Base-by-base conservation (phyloP, 2,329 filamentous ascomycete genomes). In the Colletotrichum tropicicola region DNA sequence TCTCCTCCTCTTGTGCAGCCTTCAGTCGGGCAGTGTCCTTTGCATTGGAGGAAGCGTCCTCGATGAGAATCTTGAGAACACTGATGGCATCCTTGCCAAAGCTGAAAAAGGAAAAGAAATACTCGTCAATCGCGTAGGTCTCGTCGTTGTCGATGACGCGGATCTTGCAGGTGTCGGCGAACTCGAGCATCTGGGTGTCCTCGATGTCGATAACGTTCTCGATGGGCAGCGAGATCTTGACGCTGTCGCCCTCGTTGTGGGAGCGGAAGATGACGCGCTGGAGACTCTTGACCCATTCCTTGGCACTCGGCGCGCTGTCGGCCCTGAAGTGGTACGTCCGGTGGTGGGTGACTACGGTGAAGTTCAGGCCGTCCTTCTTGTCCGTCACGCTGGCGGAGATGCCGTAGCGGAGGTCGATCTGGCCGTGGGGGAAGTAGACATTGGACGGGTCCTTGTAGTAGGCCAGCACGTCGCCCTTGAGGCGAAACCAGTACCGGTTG, bases 51-150 rank as follows among this genome's bases (percentile, higher is more conserved):
- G 87, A 81, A 23, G 88, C 86, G 68, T 90, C 88, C 51, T 92
- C 89, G 9, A 94, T 86, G 56, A 97, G 81, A 43, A 88, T 87
- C 67, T 88, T 92, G 54, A 99, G 82, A 3, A 96, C 86, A 52
- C 90, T 88, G 68, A 97, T 88, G 13, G 93, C 95, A 71, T 97
- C 92, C 71, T 92, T 89, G 6, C 94, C 94, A 68, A 90, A 90
- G 70, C 88, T 91, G 75, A 98, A 97, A 78, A 98, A 98, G 0
- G 94, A 96, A 77, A 99, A 98, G 76, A 97, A 98, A 75, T 98
- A 98, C 89, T 99, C 96, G 72, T 99, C 96, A 68, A 98, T 92
- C 3, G 94, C 94, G 78, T 92, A 98, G 0, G 93, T 97, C 77
- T 98, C 95, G 68, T 96, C 93, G 68, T 94, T 97, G 73, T 98